Percentiles rank a stretch among this genome's conserved stretches.
phyloP scores from a whole-genome alignment of 495 filamentous ascomycete species.

The Penicillium daleae region DNA sequence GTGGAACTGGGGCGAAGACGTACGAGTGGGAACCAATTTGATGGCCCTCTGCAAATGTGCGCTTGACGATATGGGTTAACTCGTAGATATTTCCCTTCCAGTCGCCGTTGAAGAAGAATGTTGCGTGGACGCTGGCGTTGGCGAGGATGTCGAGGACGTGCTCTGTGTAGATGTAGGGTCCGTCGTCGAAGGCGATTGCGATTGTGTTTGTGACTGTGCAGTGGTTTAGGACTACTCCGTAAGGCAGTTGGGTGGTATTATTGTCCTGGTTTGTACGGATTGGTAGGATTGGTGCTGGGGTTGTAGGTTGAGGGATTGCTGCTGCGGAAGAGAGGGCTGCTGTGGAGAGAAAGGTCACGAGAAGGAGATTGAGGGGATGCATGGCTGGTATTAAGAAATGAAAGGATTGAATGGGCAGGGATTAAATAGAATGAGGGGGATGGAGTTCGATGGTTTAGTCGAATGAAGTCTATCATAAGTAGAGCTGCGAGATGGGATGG shows the following conservation, averaged over 20 bases:
- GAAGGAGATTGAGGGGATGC: constrained; percentile 10
- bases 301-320: background rate
- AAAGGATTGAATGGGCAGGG: background rate
- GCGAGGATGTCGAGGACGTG: constrained; percentile 66
- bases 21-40: constrained; percentile 80
- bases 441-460: background rate
- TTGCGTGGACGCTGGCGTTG: constrained; percentile 62
- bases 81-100: constrained; percentile 61
- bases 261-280: background rate
- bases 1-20: background rate
- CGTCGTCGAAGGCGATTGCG: constrained; percentile 79
- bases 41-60: constrained; percentile 65
- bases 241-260: constrained; percentile 36
- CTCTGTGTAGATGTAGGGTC: constrained; percentile 67
- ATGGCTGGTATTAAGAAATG: constrained; percentile 13
- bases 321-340: constrained; percentile 11
- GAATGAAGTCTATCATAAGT: background rate
- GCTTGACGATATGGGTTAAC: constrained; percentile 58
- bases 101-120: constrained; percentile 75
- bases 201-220: constrained; percentile 62
- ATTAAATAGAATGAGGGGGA: background rate
- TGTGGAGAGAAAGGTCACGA: constrained; percentile 14
- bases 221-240: constrained; percentile 60
- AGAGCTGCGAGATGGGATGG: background rate
- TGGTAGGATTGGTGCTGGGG: constrained; percentile 3